Evolutionary conservation across 345 rosid genomes (phyloP), one percentile per base, ranked within the genome.

Genomic region (Euphorbia pulcherrima): DNA sequence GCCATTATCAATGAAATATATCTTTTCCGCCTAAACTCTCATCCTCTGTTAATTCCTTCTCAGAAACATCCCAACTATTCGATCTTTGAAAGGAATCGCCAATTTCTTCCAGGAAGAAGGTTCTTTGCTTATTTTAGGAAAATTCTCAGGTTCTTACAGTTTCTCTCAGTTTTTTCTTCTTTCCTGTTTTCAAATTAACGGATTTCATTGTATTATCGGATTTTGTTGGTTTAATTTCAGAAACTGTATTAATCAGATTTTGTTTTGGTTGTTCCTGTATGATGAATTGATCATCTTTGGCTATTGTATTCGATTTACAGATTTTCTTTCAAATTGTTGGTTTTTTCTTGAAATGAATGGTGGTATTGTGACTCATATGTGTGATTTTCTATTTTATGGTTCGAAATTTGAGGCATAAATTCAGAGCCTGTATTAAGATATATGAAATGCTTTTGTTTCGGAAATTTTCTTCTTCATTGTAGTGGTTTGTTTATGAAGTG

Each of bases 41-140:
- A 26, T 8, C 17, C 39, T 28, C 33, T 26, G 6, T 29, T 3
- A 23, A 40, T 27, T 10, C 13, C 39, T 39, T 54, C 27, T 16
- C 8, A 51, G 14, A 59, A 21, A 11, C 17, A 8, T 0, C 48
- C 17, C 13, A 30, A 55, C 27, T 30, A n/a, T 30, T 6, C 29
- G 59, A 20, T n/a, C 17, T 48, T 51, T n/a, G n/a, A n/a, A 65
- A n/a, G n/a, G 3, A 53, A 66, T 3, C 51, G 37, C 61, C 27
- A 37, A 23, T 53, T 23, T 16, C 60, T 53, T 54, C 51, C 7
- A 67, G 16, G 24, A 12, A 13, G 40, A 60, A 28, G 48, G 23
- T 61, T 9, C 65, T 61, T 61, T 61, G 7, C 65, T 61, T 35
- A n/a, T 60, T 13, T 37, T 35, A 20, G 28, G 65, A 40, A 21